A percentile compares a stretch with the other conserved stretches of the same genome.
Evolutionary conservation across 345 rosid species (phyloP).

Genomic region (Excoecaria cochinchinensis): DNA sequence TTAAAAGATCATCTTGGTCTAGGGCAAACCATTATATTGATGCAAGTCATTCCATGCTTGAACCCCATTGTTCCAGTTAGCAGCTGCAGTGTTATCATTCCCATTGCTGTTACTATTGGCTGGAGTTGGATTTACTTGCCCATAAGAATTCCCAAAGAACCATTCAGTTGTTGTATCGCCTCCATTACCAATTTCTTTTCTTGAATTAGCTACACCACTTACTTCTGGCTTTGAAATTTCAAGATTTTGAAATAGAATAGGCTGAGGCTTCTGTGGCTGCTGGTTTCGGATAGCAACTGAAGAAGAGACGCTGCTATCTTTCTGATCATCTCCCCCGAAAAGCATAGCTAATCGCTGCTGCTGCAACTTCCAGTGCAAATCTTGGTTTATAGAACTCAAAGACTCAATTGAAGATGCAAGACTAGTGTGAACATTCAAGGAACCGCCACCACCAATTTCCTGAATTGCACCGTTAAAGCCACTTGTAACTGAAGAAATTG

Average conservation of each 20-base stretch:
- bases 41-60: constrained; percentile 50
- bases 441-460: constrained; percentile 34
- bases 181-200: constrained; percentile 32
- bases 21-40: constrained; percentile 50
- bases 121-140: constrained; percentile 40
- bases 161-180: constrained; percentile 53
- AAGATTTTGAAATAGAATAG: constrained; percentile 64
- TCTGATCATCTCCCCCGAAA: constrained; percentile 44
- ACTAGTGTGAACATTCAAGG: constrained; percentile 54
- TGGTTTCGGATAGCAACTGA: constrained; percentile 37
- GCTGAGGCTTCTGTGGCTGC: constrained; percentile 49
- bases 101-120: constrained; percentile 37
- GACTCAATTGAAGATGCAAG: constrained; percentile 86
- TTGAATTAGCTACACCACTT: constrained; percentile 27
- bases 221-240: constrained; percentile 42
- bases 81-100: background rate
- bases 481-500: constrained; percentile 30
- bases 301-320: constrained; percentile 25
- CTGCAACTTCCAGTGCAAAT: constrained; percentile 92
- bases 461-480: constrained; percentile 44
- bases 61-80: constrained; percentile 37
- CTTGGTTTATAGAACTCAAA: constrained; percentile 84
- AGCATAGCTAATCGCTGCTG: constrained; percentile 78
- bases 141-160: constrained; percentile 63
- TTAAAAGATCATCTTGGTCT: constrained; percentile 18